Evolutionary conservation across 208 protist genomes (phyloP), one percentile per base, ranked within the genome.

Genomic region (Trypanosoma vivax): DNA sequence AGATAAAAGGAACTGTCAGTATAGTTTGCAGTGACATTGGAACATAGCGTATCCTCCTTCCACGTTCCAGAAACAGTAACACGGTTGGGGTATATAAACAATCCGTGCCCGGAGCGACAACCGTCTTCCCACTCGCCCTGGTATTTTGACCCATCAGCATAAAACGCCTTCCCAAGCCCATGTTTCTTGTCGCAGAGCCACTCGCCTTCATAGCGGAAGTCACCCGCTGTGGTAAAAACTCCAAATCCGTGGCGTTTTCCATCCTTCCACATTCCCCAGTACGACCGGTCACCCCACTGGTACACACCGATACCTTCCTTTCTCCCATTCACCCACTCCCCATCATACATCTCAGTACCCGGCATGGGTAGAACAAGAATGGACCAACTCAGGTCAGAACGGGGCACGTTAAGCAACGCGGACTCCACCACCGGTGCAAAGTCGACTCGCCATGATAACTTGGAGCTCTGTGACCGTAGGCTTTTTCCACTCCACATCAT

Each of bases 291-390:
- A 14, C 38, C 14, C 83, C 88, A 92, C 66, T 90, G 80, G 65
- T 95, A 92, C 14, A 80, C 65, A 18, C 86, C 89, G 28, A 41
- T 38, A 33, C 86, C 89, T 25, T 92, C 71, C 53, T 92, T 88
- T 9, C 54, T 54, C 39, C 82, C 83, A 35, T 69, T 52, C 3
- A 58, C 53, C 88, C 91, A 96, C 48, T 93, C 73, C 11, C 91
- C 91, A 14, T 89, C 75, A 70, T 96, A 96, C 34, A 87, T 67
- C 63, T 96, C 88, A 4, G 88, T 60, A 30, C 55, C 63, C 21
- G 34, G 18, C 1, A 37, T 46, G 10, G 60, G 60, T 5, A 65
- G 34, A 11, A 33, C 5, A 58, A 65, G 39, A 34, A 65, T 48
- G 5, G 23, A 45, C 60, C 60, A 65, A 16, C 50, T 30, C 1